These are phyloP conservation scores for Xylaria castorea DNA, from an alignment of 495 filamentous ascomycete species.

Conservation along the genomic window DNA sequence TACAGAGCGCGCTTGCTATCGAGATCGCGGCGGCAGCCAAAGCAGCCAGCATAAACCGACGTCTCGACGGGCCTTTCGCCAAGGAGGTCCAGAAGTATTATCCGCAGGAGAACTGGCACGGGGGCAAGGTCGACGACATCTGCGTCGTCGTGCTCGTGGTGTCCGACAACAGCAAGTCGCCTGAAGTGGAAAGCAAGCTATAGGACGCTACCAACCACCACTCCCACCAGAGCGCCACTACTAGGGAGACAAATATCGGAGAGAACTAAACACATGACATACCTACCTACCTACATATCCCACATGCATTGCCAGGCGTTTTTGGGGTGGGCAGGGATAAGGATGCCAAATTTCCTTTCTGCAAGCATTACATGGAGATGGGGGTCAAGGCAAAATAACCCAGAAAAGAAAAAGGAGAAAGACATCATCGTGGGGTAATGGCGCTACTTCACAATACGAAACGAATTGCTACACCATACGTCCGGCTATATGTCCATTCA, in stretches of 20 bases:
- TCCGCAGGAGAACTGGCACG: slow-evolving; percentile 80
- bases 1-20: slow-evolving; percentile 80
- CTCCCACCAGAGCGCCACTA: not conserved
- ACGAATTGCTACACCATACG: not conserved
- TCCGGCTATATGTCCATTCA: not conserved
- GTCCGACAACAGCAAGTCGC: slow-evolving; percentile 54
- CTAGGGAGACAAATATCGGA: not conserved
- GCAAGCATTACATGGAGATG: not conserved
- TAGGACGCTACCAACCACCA: slow-evolving; percentile 30
- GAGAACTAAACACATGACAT: not conserved
- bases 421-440: not conserved
- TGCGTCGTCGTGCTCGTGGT: slow-evolving; percentile 79
- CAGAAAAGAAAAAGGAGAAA: not conserved
- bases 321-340: slow-evolving; percentile 8
- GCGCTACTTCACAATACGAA: not conserved
- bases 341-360: slow-evolving; percentile 7
- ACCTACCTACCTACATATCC: slow-evolving; percentile 11
- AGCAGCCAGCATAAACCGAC: slow-evolving; percentile 75
- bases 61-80: slow-evolving; percentile 89
- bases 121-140: slow-evolving; percentile 93
- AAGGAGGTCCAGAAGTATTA: slow-evolving; percentile 88
- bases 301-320: slow-evolving; percentile 31
- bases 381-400: not conserved
- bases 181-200: slow-evolving; percentile 47
- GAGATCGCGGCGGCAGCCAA: slow-evolving; percentile 83